Base-by-base conservation (phyloP, 2,329 filamentous ascomycete genomes). In the Calonectria pteridis region DNA sequence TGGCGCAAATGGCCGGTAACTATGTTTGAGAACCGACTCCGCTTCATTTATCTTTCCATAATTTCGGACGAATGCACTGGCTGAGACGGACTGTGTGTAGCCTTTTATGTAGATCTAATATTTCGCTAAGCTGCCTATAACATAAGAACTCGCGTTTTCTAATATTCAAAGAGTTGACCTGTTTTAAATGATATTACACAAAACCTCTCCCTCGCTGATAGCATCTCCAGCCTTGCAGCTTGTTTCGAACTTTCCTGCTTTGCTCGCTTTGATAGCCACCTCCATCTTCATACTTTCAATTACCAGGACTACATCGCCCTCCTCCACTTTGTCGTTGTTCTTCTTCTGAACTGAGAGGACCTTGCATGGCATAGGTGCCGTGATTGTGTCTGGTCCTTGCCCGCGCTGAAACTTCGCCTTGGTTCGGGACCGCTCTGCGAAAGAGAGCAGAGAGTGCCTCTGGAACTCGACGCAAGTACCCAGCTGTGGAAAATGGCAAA, bases 281-380 rank as follows among this genome's bases (percentile, higher is more conserved):
- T 81, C 78, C 79, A 80, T 81, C 64, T 81, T 80, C 78, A 81
- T 81, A 37, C 79, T 81, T 49, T 80, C 79, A 28, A 81, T 74
- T 1, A 80, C 72, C 71, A 80, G 77, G 1, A 81, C 73, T 5
- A 73, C 67, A 18, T 79, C 78, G 18, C 77, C 76, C 4, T 55
- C 58, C 26, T 74, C 73, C 3, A 79, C 77, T 4, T 77, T 64
- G 9, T 77, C 77, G 7, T 74, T 77, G 13, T 63, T 55, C 29
- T 70, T 58, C 72, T 76, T 78, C 58, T 73, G 53, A 10, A 80
- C 65, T 10, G 62, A 75, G n/a, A 76, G 72, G 16, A 76, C 73
- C 55, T 77, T 83, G 72, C 77, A 82, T 0, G 73, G 81, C 80
- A 76, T 77, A 9, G 77, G 77, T 23, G 76, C 81, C 18, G 73